Base-by-base conservation (phyloP, 441 rosid genomes). In the Aleurites moluccanus region DNA sequence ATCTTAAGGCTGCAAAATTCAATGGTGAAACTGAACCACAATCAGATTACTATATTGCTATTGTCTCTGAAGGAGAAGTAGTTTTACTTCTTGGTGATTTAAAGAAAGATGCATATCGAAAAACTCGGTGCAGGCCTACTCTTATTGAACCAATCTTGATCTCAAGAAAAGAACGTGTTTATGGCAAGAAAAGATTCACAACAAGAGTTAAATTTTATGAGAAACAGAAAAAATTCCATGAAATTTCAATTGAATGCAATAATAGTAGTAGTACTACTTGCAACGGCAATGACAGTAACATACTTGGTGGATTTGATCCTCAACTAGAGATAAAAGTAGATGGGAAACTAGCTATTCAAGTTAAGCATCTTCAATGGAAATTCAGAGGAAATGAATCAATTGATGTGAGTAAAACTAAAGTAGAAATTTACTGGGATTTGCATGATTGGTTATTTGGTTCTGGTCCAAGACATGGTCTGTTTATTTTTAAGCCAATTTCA, bases 371-470 rank as follows among this genome's bases (percentile, higher is more conserved):
- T 8, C 96, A 87, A 9, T 89, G 97, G 96, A 89, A 92, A 70
- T 92, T 90, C 49, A 84, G 97, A 80, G 97, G 96, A 30, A 92
- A 88, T 61, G 89, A 85, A 64, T 83, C 88, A 13, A 79, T 92
- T 30, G 72, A 76, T 63, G 75, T 89, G 10, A 82, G 85, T 63
- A 85, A 83, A 68, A 81, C 77, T 14, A 82, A 85, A 53, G 83
- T 89, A 0, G 90, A 88, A 63, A 86, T 91, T 60, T 92, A 80
- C 28, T 92, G 97, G 97, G 93, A 92, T 79, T 91, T 91, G 40
- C 92, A 91, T 81, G 96, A 89, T 76, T 91, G 94, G 97, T 81
- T 92, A 11, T 92, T 92, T 70, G 87, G 88, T 70, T 84, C 88
- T 3, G 96, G 93, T 64, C 84, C 88, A 79, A 87, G 92, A 79